Conservation (phyloP, 2,329 filamentous ascomycete species). For the Biscogniauxia mediterranea region DNA sequence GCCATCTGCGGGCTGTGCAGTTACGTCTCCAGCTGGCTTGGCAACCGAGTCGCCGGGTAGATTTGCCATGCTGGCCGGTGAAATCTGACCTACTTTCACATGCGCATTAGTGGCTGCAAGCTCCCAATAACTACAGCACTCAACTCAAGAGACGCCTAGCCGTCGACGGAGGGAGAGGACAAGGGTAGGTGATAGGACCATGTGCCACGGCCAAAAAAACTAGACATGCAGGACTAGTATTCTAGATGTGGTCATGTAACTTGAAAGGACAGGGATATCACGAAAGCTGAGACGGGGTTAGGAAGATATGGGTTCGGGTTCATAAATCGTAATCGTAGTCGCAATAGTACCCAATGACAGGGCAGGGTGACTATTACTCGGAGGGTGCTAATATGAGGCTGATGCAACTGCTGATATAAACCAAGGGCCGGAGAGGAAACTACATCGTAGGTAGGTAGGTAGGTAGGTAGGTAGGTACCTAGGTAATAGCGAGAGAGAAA, state of each 20-base stretch:
- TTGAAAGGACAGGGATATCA: not conserved
- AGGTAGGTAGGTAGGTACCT: too few relatives aligned
- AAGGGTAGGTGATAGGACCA: not conserved
- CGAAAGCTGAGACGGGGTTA: not conserved
- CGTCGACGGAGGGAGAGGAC: not conserved
- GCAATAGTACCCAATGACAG: not conserved
- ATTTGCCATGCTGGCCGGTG: conserved; percentile 9
- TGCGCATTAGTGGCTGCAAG: conserved; percentile 10
- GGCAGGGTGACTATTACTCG: not conserved
- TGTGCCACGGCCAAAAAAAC: conserved; percentile 4
- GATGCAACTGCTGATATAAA: not conserved
- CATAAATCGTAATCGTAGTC: not conserved
- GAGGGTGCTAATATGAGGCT: not conserved
- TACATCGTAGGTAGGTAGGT: too few relatives aligned
- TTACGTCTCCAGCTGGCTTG: conserved; percentile 3
- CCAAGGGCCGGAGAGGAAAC: too few relatives aligned
- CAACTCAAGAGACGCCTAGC: conserved; percentile 2
- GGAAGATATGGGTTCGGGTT: not conserved
- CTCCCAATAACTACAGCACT: conserved; percentile 4
- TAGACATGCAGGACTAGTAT: not conserved
- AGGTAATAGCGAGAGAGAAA: too few relatives aligned
- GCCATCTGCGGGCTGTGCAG: conserved; percentile 4
- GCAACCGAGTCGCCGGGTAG: conserved; percentile 6
- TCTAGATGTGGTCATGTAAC: not conserved
- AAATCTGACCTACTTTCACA: conserved; percentile 8